Evolutionary conservation across 805 yeast genomes (phyloP).

Genomic region (Starmerella geochares): DNA sequence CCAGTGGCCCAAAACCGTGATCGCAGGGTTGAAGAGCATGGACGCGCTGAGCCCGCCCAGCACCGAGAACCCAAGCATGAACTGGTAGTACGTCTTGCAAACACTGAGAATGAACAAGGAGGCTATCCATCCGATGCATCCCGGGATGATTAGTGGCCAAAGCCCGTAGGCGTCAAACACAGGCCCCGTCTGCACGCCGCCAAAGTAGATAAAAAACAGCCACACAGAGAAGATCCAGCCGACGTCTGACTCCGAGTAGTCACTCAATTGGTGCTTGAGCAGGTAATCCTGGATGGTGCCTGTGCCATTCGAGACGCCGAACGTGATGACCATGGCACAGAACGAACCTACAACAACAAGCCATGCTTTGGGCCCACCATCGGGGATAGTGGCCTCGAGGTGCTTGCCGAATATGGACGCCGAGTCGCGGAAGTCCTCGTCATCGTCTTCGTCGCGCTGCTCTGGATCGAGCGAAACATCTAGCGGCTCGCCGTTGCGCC

Average conservation of each 20-base stretch:
- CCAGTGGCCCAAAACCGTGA: slow-evolving; percentile 55
- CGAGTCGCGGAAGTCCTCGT: slow-evolving; percentile 1
- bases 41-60: slow-evolving; percentile 41
- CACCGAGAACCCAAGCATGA: slow-evolving; percentile 46
- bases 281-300: slow-evolving; percentile 63
- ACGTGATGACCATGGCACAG: slow-evolving; percentile 45
- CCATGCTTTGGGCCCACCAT: slow-evolving; percentile 48
- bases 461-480: neutral
- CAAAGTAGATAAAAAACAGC: slow-evolving; percentile 33
- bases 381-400: slow-evolving; percentile 32
- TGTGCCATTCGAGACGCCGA: slow-evolving; percentile 57
- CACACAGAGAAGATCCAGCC: slow-evolving; percentile 57
- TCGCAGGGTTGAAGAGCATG: slow-evolving; percentile 42
- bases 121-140: slow-evolving; percentile 38
- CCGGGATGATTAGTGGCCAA: slow-evolving; percentile 37
- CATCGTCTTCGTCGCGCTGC: neutral
- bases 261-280: slow-evolving; percentile 41
- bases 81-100: slow-evolving; percentile 46
- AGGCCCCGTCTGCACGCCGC: slow-evolving; percentile 44
- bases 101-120: slow-evolving; percentile 47
- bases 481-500: neutral
- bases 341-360: slow-evolving; percentile 47
- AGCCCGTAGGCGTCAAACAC: slow-evolving; percentile 53
- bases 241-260: slow-evolving; percentile 40
- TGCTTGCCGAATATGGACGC: neutral